Base-by-base conservation (phyloP, 2,329 filamentous ascomycete species). In the Ambrosiella cleistominuta region DNA sequence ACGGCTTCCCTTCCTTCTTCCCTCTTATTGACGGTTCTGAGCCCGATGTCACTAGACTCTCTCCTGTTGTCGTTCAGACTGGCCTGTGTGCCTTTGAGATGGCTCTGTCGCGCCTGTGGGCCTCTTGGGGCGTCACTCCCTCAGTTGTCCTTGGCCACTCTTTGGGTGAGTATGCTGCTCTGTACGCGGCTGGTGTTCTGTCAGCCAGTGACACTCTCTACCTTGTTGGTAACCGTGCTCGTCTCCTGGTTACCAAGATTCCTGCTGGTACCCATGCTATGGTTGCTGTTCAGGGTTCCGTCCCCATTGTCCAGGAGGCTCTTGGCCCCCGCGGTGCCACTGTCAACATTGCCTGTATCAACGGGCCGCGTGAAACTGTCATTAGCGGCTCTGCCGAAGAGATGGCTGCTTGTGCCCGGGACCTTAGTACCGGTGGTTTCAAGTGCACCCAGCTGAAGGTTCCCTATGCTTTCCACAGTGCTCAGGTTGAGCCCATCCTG, bases 361-460 rank as follows among this genome's bases (percentile, higher is more conserved):
- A 94, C 64, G 81, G 83, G 0, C 81, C 83, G 0, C 74, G 80
- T 55, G 85, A 88, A 66, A 89, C 82, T 8, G 88, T 93, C 1
- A 73, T 93, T n/a, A 72, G 71, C 19, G 77, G 75, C 8, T 64
- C 66, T 8, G 69, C 70, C 0, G 64, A 64, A 1, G 68, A 74
- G 57, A 70, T 79, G 44, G 64, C 68, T 2, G 66, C 71, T 3
- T 71, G 81, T 13, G 74, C 76, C 7, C 61, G 64, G 44, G 62
- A 65, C 58, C 65, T 71, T 17, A 62, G 62, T 44, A 64, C 45
- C 36, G 65, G 61, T 11, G 70, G 65, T 61, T 66, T 66, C 70
- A 77, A 69, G 70, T 74, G 65, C 62, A 73, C 72, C 0, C 69
- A 68, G 51, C 67, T 80, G 7, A 70, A 71, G 36, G 74, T 79